Evolutionary conservation across 257 asterid species (phyloP), one percentile per base, ranked within the genome.

Genomic region (Primulina huaijiensis): DNA sequence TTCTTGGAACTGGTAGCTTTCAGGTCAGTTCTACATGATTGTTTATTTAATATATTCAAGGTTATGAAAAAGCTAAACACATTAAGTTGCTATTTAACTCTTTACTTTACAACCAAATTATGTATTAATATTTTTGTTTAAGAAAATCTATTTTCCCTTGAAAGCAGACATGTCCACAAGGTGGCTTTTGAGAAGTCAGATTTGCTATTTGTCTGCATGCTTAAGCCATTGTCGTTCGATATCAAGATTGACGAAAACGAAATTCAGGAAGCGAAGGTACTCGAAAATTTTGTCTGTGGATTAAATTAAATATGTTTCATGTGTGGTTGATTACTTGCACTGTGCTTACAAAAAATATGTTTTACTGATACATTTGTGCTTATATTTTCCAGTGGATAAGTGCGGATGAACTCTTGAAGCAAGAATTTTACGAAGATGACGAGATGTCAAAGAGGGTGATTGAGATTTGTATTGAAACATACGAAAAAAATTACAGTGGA

Each of bases 151-250:
- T 38, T 43, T 43, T 43, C n/a, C 53, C n/a, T 43, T 43, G 53
- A 4, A 7, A 30, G 9, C 70, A 82, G 81, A 46, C 87, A 83
- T 50, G 84, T 77, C 17, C 87, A 82, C 74, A 72, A 27, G 8
- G 81, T 80, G 72, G 79, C 83, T 5, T 75, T 83, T 50, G 85
- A 83, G 75, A 75, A 70, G 65, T 80, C 85, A 2, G 87, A 83
- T 72, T 67, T 83, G 83, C 74, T 77, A 8, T 80, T 83, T 20
- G 83, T 77, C 2, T 83, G 85, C 85, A 70, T 80, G 81, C 87
- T 80, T 17, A 75, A 75, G 79, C 83, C 87, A 34, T 55, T 75
- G 65, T 83, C 87, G n/a, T 68, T 65, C 0, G 68, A 75, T 38
- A 77, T 83, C 57, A 77, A 64, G 56, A 64, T 80, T 21, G 83